Evolutionary conservation across 805 yeast genomes (phyloP), one percentile per base, ranked within the genome.

Genomic region (Jamesozyma piceae): DNA sequence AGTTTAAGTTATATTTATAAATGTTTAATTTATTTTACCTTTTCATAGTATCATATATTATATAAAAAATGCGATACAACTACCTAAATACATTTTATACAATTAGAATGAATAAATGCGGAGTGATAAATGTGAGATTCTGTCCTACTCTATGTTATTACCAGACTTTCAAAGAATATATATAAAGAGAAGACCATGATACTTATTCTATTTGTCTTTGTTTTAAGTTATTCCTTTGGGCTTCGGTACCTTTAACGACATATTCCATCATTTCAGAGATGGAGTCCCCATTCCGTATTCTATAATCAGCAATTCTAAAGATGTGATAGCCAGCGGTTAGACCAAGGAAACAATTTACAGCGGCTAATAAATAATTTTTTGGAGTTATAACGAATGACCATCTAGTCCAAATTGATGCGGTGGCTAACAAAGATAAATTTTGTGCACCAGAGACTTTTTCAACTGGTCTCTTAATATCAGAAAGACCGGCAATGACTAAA

Each of bases 351-450:
- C 86, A 87, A 67, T 92, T 92, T 42, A 92, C 98, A 22, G 92
- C 78, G 6, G 97, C 98, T 53, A 92, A 72, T 48, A 92, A 70
- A 54, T 74, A 72, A 66, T 92, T 92, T 67, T 83, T 82, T 38
- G 98, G 98, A 51, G 72, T 78, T 59, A 92, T 90, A 48, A 89
- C 92, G 65, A 89, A 76, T 14, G 96, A 88, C 98, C 98, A 92
- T 65, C 98, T 78, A 28, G 98, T 92, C 98, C 98, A 92, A 56
- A 92, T 89, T 43, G 78, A 78, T 42, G 97, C 97, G 2, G 98
- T 92, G 38, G 89, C 88, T 53, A 85, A 73, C 44, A 92, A 72
- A 2, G 98, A 95, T 45, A 59, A 46, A 39, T 58, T 64, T 44
- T 64, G 68, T 20, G 95, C 82, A 47, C 97, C 97, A 29, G 94